Evolutionary conservation across 2,329 filamentous ascomycete genomes (phyloP).

Genomic region (Bipolaris victoriae): DNA sequence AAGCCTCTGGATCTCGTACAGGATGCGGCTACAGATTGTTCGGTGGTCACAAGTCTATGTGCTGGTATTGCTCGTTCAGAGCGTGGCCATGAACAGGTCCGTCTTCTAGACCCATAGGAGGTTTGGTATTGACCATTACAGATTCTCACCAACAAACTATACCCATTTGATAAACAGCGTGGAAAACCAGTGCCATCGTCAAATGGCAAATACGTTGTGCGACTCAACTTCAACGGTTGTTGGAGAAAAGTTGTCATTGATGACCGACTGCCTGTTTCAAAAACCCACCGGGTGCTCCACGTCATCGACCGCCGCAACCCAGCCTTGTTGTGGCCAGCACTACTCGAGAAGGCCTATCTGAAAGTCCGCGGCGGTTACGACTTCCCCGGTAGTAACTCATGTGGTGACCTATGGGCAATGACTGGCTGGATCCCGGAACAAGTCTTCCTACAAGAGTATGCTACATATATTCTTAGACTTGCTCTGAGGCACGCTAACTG

Average conservation of each 20-base stretch:
- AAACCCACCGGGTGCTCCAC: constrained; percentile 76
- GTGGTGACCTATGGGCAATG: constrained; percentile 89
- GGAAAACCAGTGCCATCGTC: constrained; percentile 67
- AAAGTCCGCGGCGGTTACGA: constrained; percentile 96
- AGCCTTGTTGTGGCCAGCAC: constrained; percentile 83
- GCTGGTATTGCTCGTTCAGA: constrained; percentile 74
- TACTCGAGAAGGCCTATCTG: constrained; percentile 94
- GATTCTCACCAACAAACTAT: constrained; percentile 75
- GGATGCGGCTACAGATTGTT: constrained; percentile 95
- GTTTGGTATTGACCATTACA: constrained; percentile 44
- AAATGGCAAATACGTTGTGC: constrained; percentile 88
- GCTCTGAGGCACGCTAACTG: constrained; percentile 13
- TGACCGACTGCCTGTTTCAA: constrained; percentile 81
- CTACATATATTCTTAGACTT: background rate
- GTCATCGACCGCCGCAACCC: constrained; percentile 86
- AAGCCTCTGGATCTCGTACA: constrained; percentile 83
- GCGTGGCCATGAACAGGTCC: constrained; percentile 71
- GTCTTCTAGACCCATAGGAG: constrained; percentile 16
- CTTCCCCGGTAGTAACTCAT: constrained; percentile 96
- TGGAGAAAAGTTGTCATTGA: constrained; percentile 87
- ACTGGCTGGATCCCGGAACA: constrained; percentile 98
- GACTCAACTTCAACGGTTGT: constrained; percentile 95
- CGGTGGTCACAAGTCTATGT: constrained; percentile 93
- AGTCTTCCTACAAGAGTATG: constrained; percentile 79
- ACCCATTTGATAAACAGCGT: constrained; percentile 70